phyloP scores from a whole-genome alignment of 192 early-diverging fungal genomes.

The Coemansia sp. region DNA sequence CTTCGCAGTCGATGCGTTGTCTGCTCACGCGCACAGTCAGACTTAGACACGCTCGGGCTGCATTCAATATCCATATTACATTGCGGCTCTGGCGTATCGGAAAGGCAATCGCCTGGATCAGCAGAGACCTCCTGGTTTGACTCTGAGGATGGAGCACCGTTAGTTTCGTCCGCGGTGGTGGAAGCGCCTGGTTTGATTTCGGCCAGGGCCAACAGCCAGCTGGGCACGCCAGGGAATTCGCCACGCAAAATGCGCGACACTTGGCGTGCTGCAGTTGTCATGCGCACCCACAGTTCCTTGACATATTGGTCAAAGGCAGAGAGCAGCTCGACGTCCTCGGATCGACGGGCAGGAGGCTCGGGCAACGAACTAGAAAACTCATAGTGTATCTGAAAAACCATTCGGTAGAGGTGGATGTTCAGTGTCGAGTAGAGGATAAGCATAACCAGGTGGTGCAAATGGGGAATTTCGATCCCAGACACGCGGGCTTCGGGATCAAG shows the following conservation, averaged over 20 bases:
- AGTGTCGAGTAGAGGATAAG: conserved; percentile 49
- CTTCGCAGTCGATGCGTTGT: conserved; percentile 19
- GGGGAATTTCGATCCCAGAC: conserved; percentile 49
- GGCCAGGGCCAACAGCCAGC: conserved; percentile 40
- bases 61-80: neutral
- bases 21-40: neutral
- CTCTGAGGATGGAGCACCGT: neutral
- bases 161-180: neutral
- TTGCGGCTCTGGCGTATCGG: neutral
- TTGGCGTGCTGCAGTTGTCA: conserved; percentile 37
- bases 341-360: conserved; percentile 10
- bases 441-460: conserved; percentile 45
- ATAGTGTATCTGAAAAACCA: conserved; percentile 54
- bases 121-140: neutral
- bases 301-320: conserved; percentile 41
- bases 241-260: conserved; percentile 51
- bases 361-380: conserved; percentile 48
- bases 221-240: conserved; percentile 39
- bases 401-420: conserved; percentile 52
- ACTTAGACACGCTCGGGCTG: neutral
- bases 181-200: conserved; percentile 13
- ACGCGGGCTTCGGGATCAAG: conserved; percentile 21
- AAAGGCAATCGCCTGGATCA: neutral
- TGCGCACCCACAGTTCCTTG: conserved; percentile 42
- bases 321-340: conserved; percentile 38